Evolutionary conservation across 2,329 filamentous ascomycete species (phyloP), one percentile per base, ranked within the genome.

Genomic region (Allantophomopsis lycopodina): DNA sequence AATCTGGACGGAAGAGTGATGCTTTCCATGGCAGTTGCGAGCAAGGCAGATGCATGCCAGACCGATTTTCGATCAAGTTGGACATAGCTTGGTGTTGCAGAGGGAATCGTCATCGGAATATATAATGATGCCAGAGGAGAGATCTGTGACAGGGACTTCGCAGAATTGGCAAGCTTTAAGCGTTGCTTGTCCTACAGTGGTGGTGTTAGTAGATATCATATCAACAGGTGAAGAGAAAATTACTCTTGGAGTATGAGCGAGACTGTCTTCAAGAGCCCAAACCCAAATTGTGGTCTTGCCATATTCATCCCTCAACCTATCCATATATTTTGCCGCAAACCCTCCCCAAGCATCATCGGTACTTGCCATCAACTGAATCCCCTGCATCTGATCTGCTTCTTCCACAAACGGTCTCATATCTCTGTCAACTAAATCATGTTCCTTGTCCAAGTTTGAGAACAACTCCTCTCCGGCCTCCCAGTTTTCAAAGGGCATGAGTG

Each of bases 311-410:
- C 84, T 67, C 42, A 98, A 60, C 21, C 78, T 70, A 55, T 96
- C 80, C 18, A 86, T 58, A 54, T 88, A 89, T 42, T 71, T 69
- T 3, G 77, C 65, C 6, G 79, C 71, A 55, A 89, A 89, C 1
- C 84, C 83, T 44, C 78, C 82, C 84, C 84, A 91, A 11, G 80
- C 82, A 59, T 88, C 83, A 53, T 89, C 83, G 5, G 78, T 61
- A 4, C 73, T 72, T 2, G 79, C 68, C 44, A 88, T 72, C 10
- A 88, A 56, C 56, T 96, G 89, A 14, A 98, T 66, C 0, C 82
- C 89, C 59, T 95, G 88, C 62, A 96, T 70, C 40, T 86, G 79
- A 58, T 98, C 91, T 47, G 87, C 91, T 60, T 96, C 91, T 61
- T 98, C 91, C 2, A 80, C 75, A 55, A 95, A 95, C 0, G 79